Evolutionary conservation across 2,329 filamentous ascomycete species (phyloP).

Genomic region (Coniochaeta prunicola): DNA sequence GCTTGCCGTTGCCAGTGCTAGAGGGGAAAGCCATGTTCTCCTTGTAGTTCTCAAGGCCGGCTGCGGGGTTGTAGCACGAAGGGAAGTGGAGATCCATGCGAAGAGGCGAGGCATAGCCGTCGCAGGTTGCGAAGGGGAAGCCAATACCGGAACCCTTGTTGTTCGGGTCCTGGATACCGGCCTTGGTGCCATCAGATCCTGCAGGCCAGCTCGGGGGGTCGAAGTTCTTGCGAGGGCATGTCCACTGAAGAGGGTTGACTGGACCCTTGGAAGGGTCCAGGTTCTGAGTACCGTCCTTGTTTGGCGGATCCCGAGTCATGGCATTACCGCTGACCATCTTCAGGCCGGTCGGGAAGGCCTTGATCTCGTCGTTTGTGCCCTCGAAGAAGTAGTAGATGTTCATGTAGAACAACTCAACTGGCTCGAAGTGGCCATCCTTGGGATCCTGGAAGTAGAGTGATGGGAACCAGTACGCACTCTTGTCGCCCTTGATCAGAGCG

Average conservation of each 20-base stretch:
- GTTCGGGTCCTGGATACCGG: constrained; percentile 46
- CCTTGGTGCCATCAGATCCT: constrained; percentile 45
- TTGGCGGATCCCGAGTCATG: constrained; percentile 48
- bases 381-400: constrained; percentile 73
- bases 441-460: constrained; percentile 61
- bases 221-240: constrained; percentile 47
- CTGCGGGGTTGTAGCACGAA: constrained; percentile 62
- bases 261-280: constrained; percentile 44
- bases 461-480: constrained; percentile 73
- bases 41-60: constrained; percentile 51
- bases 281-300: constrained; percentile 39
- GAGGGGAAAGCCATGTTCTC: constrained; percentile 62
- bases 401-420: constrained; percentile 64
- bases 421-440: constrained; percentile 54
- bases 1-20: constrained; percentile 32
- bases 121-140: constrained; percentile 66
- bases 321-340: constrained; percentile 65
- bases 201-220: constrained; percentile 44
- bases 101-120: constrained; percentile 52
- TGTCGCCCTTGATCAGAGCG: constrained; percentile 59
- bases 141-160: constrained; percentile 51
- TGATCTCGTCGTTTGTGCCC: constrained; percentile 55
- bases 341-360: constrained; percentile 63
- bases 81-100: constrained; percentile 66
- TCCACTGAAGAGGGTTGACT: constrained; percentile 50